Evolutionary conservation across 2,329 filamentous ascomycete genomes (phyloP).

Genomic region (Xenoacremonium recifei): DNA sequence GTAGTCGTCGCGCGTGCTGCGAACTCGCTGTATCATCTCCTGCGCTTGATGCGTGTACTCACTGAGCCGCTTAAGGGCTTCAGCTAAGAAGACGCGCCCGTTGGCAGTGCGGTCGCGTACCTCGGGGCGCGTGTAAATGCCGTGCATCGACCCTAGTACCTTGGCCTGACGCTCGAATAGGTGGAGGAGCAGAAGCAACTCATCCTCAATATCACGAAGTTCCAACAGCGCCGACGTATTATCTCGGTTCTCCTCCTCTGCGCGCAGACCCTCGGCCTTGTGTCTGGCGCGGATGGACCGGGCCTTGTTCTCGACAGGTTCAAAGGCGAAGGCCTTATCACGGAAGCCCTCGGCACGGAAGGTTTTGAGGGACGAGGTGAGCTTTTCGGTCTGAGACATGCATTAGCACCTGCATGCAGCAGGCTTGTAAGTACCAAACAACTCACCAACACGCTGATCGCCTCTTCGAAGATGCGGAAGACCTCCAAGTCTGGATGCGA

Average conservation of each 20-base stretch:
- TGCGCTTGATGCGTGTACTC: constrained; percentile 54
- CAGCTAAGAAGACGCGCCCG: constrained; percentile 50
- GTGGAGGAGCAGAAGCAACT: constrained; percentile 55
- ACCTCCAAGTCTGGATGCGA: constrained; percentile 62
- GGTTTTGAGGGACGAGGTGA: constrained; percentile 60
- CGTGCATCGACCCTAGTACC: constrained; percentile 47
- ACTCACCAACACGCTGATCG: constrained; percentile 59
- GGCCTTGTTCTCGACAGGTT: constrained; percentile 40
- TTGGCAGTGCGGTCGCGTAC: constrained; percentile 41
- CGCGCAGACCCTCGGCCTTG: constrained; percentile 39
- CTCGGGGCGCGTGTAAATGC: constrained; percentile 40
- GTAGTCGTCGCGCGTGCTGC: constrained; percentile 58
- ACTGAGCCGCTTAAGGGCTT: constrained; percentile 50
- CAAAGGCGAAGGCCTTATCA: constrained; percentile 40
- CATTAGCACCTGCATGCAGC: neutral
- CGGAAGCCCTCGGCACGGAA: constrained; percentile 59
- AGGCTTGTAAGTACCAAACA: rapidly evolving
- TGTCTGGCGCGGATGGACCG: constrained; percentile 38
- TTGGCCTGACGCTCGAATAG: constrained; percentile 57
- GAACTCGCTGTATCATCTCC: constrained; percentile 59
- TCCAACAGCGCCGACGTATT: constrained; percentile 63
- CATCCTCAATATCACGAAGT: constrained; percentile 63
- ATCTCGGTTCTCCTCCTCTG: constrained; percentile 58
- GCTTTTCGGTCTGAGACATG: constrained; percentile 52
- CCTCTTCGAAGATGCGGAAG: constrained; percentile 65